Percentiles rank a stretch among this genome's conserved stretches.
Conservation (phyloP, 257 asterid species). For the Rubia yunnanensis region DNA sequence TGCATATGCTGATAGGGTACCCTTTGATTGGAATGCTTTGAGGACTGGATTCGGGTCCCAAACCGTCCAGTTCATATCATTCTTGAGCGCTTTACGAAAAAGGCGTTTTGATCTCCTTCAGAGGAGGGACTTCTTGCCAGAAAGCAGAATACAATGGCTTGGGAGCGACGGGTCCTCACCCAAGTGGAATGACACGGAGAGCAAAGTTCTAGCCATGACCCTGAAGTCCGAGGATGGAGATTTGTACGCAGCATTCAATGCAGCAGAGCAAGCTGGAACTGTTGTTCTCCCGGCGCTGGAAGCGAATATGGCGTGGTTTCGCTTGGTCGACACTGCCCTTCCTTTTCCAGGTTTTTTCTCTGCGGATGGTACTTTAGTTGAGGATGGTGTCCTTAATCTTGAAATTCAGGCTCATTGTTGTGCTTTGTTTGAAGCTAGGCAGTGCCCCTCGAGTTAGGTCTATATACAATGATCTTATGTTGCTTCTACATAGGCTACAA, state of each 20-base stretch:
- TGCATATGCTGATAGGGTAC: conserved; percentile 34
- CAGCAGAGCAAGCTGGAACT: conserved; percentile 35
- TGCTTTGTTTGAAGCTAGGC: conserved; percentile 58
- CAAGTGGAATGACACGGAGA: conserved; percentile 51
- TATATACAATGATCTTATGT: not conserved
- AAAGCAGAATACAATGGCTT: conserved; percentile 65
- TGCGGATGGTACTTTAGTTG: conserved; percentile 39
- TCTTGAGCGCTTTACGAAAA: conserved; percentile 48
- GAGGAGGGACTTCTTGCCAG: conserved; percentile 44
- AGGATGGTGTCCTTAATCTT: conserved; percentile 29
- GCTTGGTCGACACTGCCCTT: conserved; percentile 71
- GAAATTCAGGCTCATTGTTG: conserved; percentile 84
- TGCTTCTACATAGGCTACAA: not conserved
- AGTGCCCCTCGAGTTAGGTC: not conserved
- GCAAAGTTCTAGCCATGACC: conserved; percentile 69
- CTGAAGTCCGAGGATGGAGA: conserved; percentile 48
- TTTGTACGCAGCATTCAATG: conserved; percentile 65
- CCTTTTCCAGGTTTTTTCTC: conserved; percentile 66
- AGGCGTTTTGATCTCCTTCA: conserved; percentile 75
- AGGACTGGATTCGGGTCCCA: conserved; percentile 55
- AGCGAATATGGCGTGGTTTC: conserved; percentile 40
- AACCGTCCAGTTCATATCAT: conserved; percentile 49
- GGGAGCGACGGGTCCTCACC: conserved; percentile 51
- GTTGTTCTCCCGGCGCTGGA: conserved; percentile 50
- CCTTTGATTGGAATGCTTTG: conserved; percentile 60